phyloP scores from a whole-genome alignment of 2,329 filamentous ascomycete species.

The Fonsecaea nubica region DNA sequence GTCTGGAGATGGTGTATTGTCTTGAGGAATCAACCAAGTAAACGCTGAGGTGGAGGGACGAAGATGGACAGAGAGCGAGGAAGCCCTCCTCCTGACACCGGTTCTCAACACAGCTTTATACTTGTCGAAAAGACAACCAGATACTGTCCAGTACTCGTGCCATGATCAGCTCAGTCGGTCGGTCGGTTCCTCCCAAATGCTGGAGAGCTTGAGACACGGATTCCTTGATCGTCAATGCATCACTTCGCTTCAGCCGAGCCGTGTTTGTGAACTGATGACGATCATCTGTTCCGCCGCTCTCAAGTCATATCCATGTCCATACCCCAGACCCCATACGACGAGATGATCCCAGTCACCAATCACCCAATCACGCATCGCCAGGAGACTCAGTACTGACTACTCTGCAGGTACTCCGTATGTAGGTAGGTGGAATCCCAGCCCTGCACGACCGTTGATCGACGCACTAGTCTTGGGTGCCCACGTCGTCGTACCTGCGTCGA shows the following conservation, averaged over 20 bases:
- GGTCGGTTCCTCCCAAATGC: not conserved
- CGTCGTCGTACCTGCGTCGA: conserved; percentile 28
- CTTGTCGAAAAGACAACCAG: not conserved
- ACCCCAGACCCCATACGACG: not conserved
- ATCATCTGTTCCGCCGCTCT: not conserved
- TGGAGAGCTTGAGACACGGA: conserved; percentile 7
- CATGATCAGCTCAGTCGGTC: not conserved
- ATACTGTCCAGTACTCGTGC: not conserved
- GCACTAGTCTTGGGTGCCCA: not conserved
- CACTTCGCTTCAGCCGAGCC: conserved; percentile 5
- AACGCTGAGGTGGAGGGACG: not conserved
- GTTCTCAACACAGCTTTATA: not conserved
- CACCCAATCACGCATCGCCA: too few species aligned
- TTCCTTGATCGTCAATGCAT: conserved; percentile 6
- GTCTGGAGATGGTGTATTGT: not conserved
- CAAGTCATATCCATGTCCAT: not conserved
- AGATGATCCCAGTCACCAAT: too few species aligned
- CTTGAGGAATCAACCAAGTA: not conserved
- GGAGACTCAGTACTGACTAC: too few species aligned
- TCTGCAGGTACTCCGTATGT: too few species aligned
- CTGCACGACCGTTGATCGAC: conserved; percentile 20
- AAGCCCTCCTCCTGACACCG: not conserved
- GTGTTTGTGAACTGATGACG: conserved; percentile 6
- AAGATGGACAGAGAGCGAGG: not conserved
- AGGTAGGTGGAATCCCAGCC: not conserved